Evolutionary conservation across 345 rosid genomes (phyloP).

Genomic region (Hibiscus tridactylites): DNA sequence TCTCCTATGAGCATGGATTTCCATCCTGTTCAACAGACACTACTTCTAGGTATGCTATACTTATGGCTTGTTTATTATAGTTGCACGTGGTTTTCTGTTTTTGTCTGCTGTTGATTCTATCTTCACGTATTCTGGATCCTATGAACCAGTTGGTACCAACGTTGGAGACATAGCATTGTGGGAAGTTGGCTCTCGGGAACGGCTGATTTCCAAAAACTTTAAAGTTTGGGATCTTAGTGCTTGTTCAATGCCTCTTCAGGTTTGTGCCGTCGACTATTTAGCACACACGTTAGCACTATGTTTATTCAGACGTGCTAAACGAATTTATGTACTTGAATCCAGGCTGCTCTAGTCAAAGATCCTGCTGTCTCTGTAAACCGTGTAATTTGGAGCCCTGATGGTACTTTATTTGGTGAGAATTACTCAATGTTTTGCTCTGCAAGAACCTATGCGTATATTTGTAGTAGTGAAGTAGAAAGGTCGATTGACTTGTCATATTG

Average conservation of each 20-base stretch:
- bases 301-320: constrained; percentile 8
- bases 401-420: constrained; percentile 78
- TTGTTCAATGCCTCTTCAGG: constrained; percentile 89
- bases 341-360: constrained; percentile 87
- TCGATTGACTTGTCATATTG: constrained; percentile 15
- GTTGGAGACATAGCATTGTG: constrained; percentile 91
- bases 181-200: constrained; percentile 91
- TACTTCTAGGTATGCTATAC: constrained; percentile 60
- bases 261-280: constrained; percentile 11
- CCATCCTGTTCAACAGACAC: constrained; percentile 79
- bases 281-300: not conserved
- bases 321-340: constrained; percentile 18
- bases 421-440: constrained; percentile 9
- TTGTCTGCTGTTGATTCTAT: not conserved
- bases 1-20: constrained; percentile 98
- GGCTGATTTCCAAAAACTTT: constrained; percentile 66
- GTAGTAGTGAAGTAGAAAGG: constrained; percentile 11
- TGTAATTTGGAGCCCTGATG: constrained; percentile 96
- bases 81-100: not conserved
- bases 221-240: constrained; percentile 86
- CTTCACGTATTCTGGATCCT: constrained; percentile 7
- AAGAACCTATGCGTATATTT: not conserved
- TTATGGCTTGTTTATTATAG: constrained; percentile 1
- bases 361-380: constrained; percentile 88
- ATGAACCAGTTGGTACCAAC: constrained; percentile 81